Percentiles rank a stretch among this genome's conserved stretches.
These are phyloP conservation scores for Ogataea neopini DNA, from an alignment of 805 yeast species.

Conservation along the genomic window DNA sequence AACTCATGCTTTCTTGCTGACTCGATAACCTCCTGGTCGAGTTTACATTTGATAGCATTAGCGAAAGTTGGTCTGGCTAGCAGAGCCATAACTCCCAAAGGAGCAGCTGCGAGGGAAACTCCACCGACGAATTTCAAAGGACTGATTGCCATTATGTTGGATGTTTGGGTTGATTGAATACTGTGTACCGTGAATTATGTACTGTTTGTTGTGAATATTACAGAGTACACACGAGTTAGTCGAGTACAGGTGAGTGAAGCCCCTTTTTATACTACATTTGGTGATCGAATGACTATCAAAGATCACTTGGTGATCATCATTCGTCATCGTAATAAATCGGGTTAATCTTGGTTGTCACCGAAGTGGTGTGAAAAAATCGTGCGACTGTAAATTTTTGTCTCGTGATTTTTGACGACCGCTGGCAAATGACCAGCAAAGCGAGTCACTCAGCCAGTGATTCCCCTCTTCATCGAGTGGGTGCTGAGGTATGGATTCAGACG, in stretches of 20 bases:
- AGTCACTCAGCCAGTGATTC: no score
- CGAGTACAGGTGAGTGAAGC: no score
- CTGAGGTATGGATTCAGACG: no score
- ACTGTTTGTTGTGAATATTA: no score
- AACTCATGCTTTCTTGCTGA: slow-evolving; percentile 29
- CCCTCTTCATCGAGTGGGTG: no score
- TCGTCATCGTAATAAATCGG: not conserved
- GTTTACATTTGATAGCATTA: slow-evolving; percentile 35
- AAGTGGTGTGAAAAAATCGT: not conserved
- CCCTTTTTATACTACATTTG: no score
- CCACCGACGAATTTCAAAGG: slow-evolving; percentile 32
- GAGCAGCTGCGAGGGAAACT: slow-evolving; percentile 32
- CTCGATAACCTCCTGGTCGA: slow-evolving; percentile 36
- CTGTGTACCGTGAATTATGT: no score
- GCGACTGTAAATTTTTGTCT: not conserved
- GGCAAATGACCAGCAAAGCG: no score
- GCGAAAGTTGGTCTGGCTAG: slow-evolving; percentile 38
- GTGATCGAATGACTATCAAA: not conserved
- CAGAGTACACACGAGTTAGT: no score
- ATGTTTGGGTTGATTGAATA: no score
- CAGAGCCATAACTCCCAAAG: slow-evolving; percentile 27
- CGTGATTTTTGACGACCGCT: not conserved
- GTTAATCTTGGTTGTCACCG: not conserved
- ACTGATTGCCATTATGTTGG: slow-evolving; percentile 29
- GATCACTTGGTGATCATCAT: not conserved